Conservation (phyloP, 2,329 filamentous ascomycete species). For the Trichoderma aggressivum region DNA sequence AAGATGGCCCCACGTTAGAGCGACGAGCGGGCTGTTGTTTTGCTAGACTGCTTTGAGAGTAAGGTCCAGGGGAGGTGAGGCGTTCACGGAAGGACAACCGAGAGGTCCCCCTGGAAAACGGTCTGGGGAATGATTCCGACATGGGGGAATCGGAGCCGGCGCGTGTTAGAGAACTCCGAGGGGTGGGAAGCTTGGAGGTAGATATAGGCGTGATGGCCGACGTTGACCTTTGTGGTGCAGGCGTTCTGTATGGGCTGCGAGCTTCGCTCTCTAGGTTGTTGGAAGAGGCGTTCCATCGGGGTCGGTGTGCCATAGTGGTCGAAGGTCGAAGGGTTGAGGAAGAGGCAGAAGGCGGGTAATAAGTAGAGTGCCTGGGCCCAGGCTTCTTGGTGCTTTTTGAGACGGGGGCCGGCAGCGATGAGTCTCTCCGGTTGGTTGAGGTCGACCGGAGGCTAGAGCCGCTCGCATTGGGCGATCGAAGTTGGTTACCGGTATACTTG, state of each 20-base stretch:
- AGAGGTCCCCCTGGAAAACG: conserved; percentile 41
- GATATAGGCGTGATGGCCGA: conserved; percentile 44
- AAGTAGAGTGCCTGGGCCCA: conserved; percentile 44
- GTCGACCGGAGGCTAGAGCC: conserved; percentile 46
- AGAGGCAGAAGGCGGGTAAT: conserved; percentile 41
- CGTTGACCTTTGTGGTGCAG: conserved; percentile 39
- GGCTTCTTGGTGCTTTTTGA: conserved; percentile 41
- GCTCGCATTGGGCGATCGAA: conserved; percentile 46
- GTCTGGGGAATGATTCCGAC: conserved; percentile 38
- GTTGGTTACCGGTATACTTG: conserved; percentile 36
- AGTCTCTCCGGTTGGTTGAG: conserved; percentile 44
- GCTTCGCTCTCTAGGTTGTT: conserved; percentile 63
- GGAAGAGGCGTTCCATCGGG: conserved; percentile 69
- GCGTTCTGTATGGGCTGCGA: conserved; percentile 57
- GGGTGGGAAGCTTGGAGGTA: conserved; percentile 46
- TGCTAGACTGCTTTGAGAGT: conserved; percentile 43
- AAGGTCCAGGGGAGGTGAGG: conserved; percentile 47
- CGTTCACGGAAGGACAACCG: conserved; percentile 55
- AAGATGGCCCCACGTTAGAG: conserved; percentile 51
- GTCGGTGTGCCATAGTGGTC: conserved; percentile 53
- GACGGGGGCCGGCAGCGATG: conserved; percentile 46
- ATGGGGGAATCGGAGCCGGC: conserved; percentile 48
- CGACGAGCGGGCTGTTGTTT: conserved; percentile 51
- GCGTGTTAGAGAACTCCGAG: conserved; percentile 48
- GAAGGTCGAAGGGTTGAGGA: conserved; percentile 42